phyloP scores from a whole-genome alignment of 495 filamentous ascomycete species.

The Opeltia flavorubescens region DNA sequence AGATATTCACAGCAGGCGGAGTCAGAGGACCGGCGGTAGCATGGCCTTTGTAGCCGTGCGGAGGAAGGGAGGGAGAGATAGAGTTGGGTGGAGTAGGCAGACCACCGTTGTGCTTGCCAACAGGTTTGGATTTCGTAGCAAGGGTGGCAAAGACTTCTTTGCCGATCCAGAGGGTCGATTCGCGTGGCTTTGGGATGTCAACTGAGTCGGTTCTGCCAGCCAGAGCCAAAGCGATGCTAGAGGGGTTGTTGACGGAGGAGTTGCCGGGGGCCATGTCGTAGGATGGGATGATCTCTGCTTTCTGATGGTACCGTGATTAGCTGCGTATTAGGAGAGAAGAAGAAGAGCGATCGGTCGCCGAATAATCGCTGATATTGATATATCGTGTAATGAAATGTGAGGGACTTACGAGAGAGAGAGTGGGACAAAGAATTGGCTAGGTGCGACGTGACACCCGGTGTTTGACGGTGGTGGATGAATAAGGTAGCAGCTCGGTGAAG shows the following conservation, averaged over 20 bases:
- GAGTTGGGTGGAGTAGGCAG: constrained; percentile 93
- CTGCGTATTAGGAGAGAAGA: not conserved
- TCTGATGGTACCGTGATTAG: not conserved
- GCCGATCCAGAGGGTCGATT: constrained; percentile 27
- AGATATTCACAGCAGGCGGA: constrained; percentile 41
- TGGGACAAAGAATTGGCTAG: no score
- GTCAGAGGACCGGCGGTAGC: constrained; percentile 30
- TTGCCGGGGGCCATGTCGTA: constrained; percentile 32
- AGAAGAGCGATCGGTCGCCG: no score
- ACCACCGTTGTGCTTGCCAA: constrained; percentile 40
- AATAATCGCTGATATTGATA: not conserved
- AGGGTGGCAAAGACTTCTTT: constrained; percentile 49
- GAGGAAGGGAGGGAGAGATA: constrained; percentile 78
- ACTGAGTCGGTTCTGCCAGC: constrained; percentile 46
- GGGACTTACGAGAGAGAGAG: not conserved
- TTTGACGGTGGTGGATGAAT: not conserved
- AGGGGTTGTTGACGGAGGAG: constrained; percentile 22
- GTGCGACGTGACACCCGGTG: not conserved
- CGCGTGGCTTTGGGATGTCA: constrained; percentile 58
- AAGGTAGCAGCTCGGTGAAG: no score
- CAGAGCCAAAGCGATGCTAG: constrained; percentile 49
- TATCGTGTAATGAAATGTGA: not conserved
- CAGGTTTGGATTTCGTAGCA: constrained; percentile 42
- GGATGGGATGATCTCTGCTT: constrained; percentile 22
- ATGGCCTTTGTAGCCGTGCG: constrained; percentile 52